Evolutionary conservation across 768 basidiomycete species (phyloP), one percentile per base, ranked within the genome.

Genomic region (Astraeus odoratus): DNA sequence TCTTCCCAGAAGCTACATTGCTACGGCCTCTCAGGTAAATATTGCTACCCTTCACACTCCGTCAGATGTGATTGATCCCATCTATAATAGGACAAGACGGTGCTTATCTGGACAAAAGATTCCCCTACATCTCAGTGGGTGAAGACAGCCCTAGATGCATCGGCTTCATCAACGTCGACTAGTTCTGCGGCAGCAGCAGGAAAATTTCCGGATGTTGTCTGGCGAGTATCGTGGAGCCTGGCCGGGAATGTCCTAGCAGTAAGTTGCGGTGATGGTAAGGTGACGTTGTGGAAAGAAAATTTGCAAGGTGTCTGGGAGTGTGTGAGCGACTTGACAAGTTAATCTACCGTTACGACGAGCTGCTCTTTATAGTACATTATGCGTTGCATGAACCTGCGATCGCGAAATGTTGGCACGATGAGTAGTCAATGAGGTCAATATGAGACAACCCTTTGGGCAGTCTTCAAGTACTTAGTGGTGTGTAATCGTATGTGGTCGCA

Each of bases 161-260:
- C 78, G 2, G 69, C 73, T 8, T 66, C 75, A 5, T 58, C 65
- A 12, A 66, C 72, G 1, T 68, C 72, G 3, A 68, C 73, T 37
- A 65, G 70, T 8, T 57, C 74, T 7, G 69, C 71, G 6, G 66
- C 61, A 35, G 69, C 64, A 60, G 67, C 78, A 13, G 87, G 87
- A 19, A 92, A 86, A 61, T 98, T 98, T 70, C 89, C 91, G 2
- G 95, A 98, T 61, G 91, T 93, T 4, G 93, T 97, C 20, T 99
- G 95, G 96, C 79, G 94, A n/a, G 92, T 97, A 26, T 91, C 88
- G 36, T 99, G 96, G 96, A 94, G 90, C 52, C 76, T 97, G 20
- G 90, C 94, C 1, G 95, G 95, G 15, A 98, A 97, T 59, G 77
- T 99, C 42, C 74, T 99, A 37, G 94, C 94, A 0, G 96, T 98